Percentiles rank a stretch among this genome's conserved stretches.
Conservation (phyloP, 495 filamentous ascomycete species). For the Sabuloglossum arenarium region DNA sequence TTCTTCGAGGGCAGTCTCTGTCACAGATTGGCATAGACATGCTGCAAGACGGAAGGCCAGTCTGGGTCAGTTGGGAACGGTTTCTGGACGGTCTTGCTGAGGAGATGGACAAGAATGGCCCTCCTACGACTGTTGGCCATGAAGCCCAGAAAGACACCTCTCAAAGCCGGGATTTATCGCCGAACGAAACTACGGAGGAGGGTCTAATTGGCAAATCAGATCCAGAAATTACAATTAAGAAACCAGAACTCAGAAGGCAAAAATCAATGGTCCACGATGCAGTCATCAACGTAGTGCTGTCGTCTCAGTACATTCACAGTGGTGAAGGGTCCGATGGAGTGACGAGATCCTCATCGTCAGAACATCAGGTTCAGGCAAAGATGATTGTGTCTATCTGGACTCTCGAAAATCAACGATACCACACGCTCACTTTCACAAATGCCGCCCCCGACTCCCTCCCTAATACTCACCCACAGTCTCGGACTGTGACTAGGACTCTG, state of each 20-base stretch:
- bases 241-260: constrained; percentile 2
- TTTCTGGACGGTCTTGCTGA: constrained; percentile 14
- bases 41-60: constrained; percentile 30
- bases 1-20: constrained; percentile 33
- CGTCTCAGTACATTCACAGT: constrained; percentile 9
- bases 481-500: constrained; percentile 14
- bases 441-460: constrained; percentile 15
- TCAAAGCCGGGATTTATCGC: constrained; percentile 1
- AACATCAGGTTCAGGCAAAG: constrained; percentile 28
- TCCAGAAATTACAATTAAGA: constrained; percentile 12
- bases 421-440: constrained; percentile 42
- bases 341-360: constrained; percentile 7
- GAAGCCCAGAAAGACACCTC: constrained; percentile 8
- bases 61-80: constrained; percentile 31
- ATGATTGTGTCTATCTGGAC: constrained; percentile 50
- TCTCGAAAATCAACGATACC: constrained; percentile 35
- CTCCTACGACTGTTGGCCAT: not conserved
- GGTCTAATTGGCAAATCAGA: not conserved
- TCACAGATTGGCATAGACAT: constrained; percentile 41
- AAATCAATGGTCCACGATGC: constrained; percentile 3
- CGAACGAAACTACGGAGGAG: constrained; percentile 5
- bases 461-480: constrained; percentile 10
- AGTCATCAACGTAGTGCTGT: constrained; percentile 2
- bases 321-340: constrained; percentile 1
- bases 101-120: constrained; percentile 18